Base-by-base conservation (phyloP, 2,329 filamentous ascomycete species). In the Stagonosporopsis tanaceti region DNA sequence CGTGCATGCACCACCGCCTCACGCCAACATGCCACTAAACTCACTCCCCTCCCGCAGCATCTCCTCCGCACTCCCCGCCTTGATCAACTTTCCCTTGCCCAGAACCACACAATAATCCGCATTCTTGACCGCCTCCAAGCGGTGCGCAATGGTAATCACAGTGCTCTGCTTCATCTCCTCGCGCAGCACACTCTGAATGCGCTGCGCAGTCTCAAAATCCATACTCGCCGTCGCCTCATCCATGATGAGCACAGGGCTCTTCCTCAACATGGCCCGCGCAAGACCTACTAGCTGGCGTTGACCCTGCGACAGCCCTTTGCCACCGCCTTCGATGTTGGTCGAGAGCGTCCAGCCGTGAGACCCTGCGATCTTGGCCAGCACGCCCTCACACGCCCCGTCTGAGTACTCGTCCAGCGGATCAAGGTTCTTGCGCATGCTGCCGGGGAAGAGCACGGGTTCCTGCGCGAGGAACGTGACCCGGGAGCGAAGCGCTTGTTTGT, bases 191-290 rank as follows among this genome's bases (percentile, higher is more conserved):
- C 77, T 75, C 67, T 86, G 83, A 42, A 87, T 85, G 57, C 81
- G 72, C 65, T 78, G 77, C 15, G 86, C 85, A 1, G 86, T 89
- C 60, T 87, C 85, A 50, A 82, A 79, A 69, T 89, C 87, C 60
- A 89, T 87, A 46, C 83, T 86, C 2, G 87, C 86, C 2, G 87
- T 89, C 2, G 87, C 87, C 66, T 89, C 87, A 65, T 90, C 87
- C 67, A 90, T 80, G 47, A 90, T 84, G 9, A 90, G 78, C 60
- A 89, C 82, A 0, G 84, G 77, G 56, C 84, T 87, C n/a, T 84
- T 76, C 8, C 87, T 75, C 44, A 90, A 72, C 50, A 89, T 81
- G 0, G 87, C 86, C n/a, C 87, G 73, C 0, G 87, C 84, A 1
- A 90, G 77, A 0, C 86, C 87, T 3, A 90, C 85, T 0, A 90